Percentiles rank a stretch among this genome's conserved stretches.
Evolutionary conservation across 257 asterid species (phyloP).

Genomic region (Anisodus acutangulus): DNA sequence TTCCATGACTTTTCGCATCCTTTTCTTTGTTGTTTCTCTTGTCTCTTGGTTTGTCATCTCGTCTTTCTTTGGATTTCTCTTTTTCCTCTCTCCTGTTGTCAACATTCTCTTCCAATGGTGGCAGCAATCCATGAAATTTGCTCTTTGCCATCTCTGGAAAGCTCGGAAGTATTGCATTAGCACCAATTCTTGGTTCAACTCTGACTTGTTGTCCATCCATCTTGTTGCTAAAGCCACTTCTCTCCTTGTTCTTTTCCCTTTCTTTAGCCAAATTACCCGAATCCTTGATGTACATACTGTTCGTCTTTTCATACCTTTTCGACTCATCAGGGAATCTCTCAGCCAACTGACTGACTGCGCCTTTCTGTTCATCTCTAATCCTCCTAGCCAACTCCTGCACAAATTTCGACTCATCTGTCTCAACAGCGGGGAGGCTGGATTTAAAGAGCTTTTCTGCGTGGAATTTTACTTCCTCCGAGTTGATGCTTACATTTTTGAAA

Average conservation of each 20-base stretch:
- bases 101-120: constrained; percentile 45
- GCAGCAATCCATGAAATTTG: constrained; percentile 46
- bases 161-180: constrained; percentile 42
- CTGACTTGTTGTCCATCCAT: constrained; percentile 42
- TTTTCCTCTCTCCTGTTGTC: constrained; percentile 47
- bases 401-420: constrained; percentile 55
- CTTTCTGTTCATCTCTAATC: constrained; percentile 51
- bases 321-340: constrained; percentile 44
- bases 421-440: constrained; percentile 38
- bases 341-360: constrained; percentile 40
- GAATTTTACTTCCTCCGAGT: constrained; percentile 42
- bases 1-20: constrained; percentile 47
- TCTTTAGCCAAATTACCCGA: constrained; percentile 45
- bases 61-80: constrained; percentile 51
- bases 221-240: constrained; percentile 45
- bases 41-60: constrained; percentile 42
- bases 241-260: constrained; percentile 46
- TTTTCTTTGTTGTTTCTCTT: constrained; percentile 47
- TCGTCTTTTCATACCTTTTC: constrained; percentile 40
- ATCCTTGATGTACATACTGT: constrained; percentile 38
- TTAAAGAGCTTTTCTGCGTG: constrained; percentile 48
- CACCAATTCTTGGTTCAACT: constrained; percentile 40
- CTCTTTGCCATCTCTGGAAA: constrained; percentile 33
- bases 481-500: constrained; percentile 34
- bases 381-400: constrained; percentile 67